Percentiles rank a stretch among this genome's conserved stretches.
These are phyloP conservation scores for Elsinoe perseae DNA, from an alignment of 2,329 filamentous ascomycete species.

Conservation along the genomic window DNA sequence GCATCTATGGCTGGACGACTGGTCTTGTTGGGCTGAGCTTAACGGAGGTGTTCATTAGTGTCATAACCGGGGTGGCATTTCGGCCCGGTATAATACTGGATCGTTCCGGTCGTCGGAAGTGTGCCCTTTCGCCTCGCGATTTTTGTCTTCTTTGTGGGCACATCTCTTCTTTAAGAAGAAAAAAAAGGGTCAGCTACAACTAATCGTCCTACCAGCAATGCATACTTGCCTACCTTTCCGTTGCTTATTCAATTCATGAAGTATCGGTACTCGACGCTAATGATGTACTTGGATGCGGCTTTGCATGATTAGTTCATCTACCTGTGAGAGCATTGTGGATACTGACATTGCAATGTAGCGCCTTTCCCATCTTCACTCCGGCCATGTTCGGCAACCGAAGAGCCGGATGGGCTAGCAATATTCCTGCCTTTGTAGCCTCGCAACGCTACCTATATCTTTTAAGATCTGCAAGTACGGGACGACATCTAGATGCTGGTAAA, in stretches of 20 bases:
- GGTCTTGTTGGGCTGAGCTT: background rate
- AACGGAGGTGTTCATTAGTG: background rate
- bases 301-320: background rate
- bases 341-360: constrained; percentile 7
- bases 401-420: constrained; percentile 30
- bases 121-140: background rate
- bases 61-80: background rate
- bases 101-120: background rate
- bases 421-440: constrained; percentile 23
- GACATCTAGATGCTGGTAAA: constrained; percentile 30
- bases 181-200: too few relatives aligned
- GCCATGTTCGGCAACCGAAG: constrained; percentile 24
- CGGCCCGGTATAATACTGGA: background rate
- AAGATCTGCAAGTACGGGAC: constrained; percentile 41
- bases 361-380: constrained; percentile 29
- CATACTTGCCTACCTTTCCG: background rate
- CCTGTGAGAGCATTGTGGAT: too few relatives aligned
- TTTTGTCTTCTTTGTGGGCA: background rate
- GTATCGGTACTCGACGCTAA: background rate
- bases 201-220: background rate
- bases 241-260: background rate
- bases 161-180: background rate
- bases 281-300: background rate
- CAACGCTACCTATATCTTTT: constrained; percentile 38
- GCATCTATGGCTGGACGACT: background rate